These are phyloP conservation scores for Blakeslea trispora DNA, from an alignment of 371 early-diverging fungal species.

Conservation along the genomic window DNA sequence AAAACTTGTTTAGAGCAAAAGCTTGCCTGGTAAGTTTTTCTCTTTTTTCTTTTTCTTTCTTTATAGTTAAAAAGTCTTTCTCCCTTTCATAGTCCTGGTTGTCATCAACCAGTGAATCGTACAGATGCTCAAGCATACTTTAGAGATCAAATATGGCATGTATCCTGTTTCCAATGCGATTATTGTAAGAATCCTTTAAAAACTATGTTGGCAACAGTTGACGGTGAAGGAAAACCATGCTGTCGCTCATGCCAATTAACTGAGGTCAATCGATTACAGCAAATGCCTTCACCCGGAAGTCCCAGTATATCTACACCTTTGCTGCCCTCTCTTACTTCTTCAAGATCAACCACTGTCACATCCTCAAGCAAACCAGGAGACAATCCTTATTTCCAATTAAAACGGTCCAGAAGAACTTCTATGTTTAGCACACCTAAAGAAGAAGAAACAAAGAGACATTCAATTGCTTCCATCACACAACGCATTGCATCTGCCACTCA, in stretches of 20 bases:
- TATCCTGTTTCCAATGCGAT: slow-evolving; percentile 20
- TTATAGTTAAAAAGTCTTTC: no score
- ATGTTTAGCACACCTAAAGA: slow-evolving; percentile 10
- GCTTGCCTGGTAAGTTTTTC: slow-evolving; percentile 14
- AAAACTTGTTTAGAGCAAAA: slow-evolving; percentile 20
- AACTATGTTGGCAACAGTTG: slow-evolving; percentile 10
- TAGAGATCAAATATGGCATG: slow-evolving; percentile 16
- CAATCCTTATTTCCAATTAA: slow-evolving; percentile 11
- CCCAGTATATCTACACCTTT: slow-evolving; percentile 23
- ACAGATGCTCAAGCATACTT: slow-evolving; percentile 11
- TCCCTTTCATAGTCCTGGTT: slow-evolving; percentile 23
- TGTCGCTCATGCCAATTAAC: slow-evolving; percentile 20
- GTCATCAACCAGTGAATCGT: slow-evolving; percentile 10
- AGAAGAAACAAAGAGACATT: not conserved
- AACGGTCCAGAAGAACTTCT: slow-evolving; percentile 13
- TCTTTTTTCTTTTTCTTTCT: not conserved
- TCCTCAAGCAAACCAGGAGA: not conserved
- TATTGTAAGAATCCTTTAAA: slow-evolving; percentile 15
- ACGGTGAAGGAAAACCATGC: slow-evolving; percentile 10
- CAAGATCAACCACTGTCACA: slow-evolving; percentile 7
- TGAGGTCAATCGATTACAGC: not conserved
- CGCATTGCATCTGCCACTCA: not conserved
- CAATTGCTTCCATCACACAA: not conserved
- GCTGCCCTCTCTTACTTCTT: slow-evolving; percentile 8
- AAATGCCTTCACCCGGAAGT: slow-evolving; percentile 9